phyloP scores from a whole-genome alignment of 495 filamentous ascomycete species.

The Chaetomium tenue region DNA sequence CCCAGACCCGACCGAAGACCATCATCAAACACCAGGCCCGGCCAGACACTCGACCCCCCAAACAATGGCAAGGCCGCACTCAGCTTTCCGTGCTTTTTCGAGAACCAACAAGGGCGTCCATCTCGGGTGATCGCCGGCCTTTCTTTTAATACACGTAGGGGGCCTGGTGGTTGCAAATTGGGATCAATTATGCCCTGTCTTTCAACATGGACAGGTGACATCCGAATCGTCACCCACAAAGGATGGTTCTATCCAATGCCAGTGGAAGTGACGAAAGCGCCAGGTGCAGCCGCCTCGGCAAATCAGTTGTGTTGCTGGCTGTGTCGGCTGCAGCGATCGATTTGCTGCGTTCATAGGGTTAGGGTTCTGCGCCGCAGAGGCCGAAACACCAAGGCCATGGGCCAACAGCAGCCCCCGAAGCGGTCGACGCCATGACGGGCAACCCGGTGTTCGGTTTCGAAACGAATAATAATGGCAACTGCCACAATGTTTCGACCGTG shows the following conservation, averaged over 20 bases:
- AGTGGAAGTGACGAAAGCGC: too few species aligned
- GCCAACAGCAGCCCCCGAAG: constrained; percentile 5
- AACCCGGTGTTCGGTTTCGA: neutral
- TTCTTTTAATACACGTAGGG: neutral
- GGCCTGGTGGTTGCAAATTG: too few species aligned
- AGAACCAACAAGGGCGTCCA: neutral
- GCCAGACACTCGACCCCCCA: neutral
- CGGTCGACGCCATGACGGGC: neutral
- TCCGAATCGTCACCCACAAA: too few species aligned
- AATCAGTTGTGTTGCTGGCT: too few species aligned
- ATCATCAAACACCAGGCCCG: neutral
- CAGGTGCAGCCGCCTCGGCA: too few species aligned
- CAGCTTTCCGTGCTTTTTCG: neutral
- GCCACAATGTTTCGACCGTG: constrained; percentile 8
- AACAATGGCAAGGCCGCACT: neutral
- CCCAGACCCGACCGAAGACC: neutral
- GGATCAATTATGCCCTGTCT: too few species aligned
- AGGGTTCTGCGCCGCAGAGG: constrained; percentile 7
- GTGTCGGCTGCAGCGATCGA: neutral
- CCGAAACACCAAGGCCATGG: neutral
- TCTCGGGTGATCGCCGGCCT: neutral
- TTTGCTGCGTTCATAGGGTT: constrained; percentile 2
- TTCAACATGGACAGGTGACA: too few species aligned
- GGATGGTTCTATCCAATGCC: too few species aligned
- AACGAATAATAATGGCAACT: constrained; percentile 10